A percentile compares a stretch with the other conserved stretches of the same genome.
These are phyloP conservation scores for Diaporthe caulivora DNA, from an alignment of 2,329 filamentous ascomycete genomes.

Conservation along the genomic window DNA sequence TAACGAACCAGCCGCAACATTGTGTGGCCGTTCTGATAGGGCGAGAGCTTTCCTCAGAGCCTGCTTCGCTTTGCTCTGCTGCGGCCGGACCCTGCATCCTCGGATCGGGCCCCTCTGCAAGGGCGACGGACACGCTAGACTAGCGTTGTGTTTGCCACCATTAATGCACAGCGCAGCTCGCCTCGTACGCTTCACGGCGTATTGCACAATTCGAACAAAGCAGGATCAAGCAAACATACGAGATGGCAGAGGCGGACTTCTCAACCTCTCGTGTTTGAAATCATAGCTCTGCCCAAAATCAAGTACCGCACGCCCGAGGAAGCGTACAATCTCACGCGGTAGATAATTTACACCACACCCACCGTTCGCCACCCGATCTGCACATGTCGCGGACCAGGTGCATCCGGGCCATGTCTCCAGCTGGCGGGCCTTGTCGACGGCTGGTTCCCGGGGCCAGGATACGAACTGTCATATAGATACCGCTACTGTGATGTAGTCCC, in stretches of 20 bases:
- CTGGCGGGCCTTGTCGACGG: too few relatives aligned
- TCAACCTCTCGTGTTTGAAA: too few relatives aligned
- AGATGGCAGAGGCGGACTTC: not conserved
- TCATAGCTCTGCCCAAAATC: too few relatives aligned
- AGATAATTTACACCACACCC: too few relatives aligned
- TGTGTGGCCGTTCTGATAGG: not conserved
- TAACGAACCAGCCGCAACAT: not conserved
- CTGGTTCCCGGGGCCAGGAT: too few relatives aligned
- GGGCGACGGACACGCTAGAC: slow-evolving; percentile 8
- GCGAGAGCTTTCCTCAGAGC: not conserved
- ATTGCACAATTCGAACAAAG: not conserved
- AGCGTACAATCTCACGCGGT: too few relatives aligned
- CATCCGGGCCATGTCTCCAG: too few relatives aligned
- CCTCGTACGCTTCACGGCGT: not conserved
- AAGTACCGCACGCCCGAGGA: too few relatives aligned
- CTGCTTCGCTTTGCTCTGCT: not conserved
- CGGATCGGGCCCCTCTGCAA: slow-evolving; percentile 31
- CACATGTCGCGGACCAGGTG: too few relatives aligned
- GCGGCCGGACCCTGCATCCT: slow-evolving; percentile 6
- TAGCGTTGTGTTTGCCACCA: not conserved
- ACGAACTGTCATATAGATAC: too few relatives aligned
- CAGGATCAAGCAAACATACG: not conserved
- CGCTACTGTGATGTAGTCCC: too few relatives aligned
- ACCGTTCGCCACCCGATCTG: too few relatives aligned
- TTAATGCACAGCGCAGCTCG: not conserved